Evolutionary conservation across 1,284 basidiomycete species (phyloP), one percentile per base, ranked within the genome.

Genomic region (Boletus semigastroideus): DNA sequence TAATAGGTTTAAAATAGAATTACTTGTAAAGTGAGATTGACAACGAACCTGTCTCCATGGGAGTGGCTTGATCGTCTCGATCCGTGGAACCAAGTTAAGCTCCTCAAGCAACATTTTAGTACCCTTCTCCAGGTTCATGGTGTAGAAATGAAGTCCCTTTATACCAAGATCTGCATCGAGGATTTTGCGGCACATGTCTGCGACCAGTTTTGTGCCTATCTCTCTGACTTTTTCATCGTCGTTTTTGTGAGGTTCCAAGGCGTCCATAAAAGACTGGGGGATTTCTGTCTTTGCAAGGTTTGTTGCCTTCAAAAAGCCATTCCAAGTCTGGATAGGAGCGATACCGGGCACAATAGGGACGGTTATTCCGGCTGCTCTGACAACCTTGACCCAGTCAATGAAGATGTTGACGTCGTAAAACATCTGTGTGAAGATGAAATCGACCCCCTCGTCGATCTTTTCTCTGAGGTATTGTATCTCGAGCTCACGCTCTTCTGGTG

Each of bases 251-350:
- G 94, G 94, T 64, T 94, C 90, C 41, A 99, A 79, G 20, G 78
- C 84, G 53, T 94, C 87, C 68, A 90, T 74, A 70, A 95, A 90
- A 52, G 71, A 73, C 61, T 87, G 83, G 0, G 97, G 96, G 28
- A 99, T 93, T 25, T 82, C 66, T 20, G 86, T 96, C 61, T 88
- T 85, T 49, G 96, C 92, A 39, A 98, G 79, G 61, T 81, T 87
- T 8, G 95, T 95, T 57, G 95, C 93, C 49, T 93, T 91, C 71
- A 89, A 81, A 74, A 98, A 98, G 25, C 94, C 95, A 61, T 95
- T 94, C 88, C 94, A 98, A 34, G 93, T 98, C 73, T 99, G 96
- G 58, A 99, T 95, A 6, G 96, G 96, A 74, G 94, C 95, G 64
- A 99, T 91, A 37, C 93, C 93, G 20, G 97, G 97, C 7, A 99